Conservation (phyloP, 2,329 filamentous ascomycete genomes). For the Volutella citrinella region DNA sequence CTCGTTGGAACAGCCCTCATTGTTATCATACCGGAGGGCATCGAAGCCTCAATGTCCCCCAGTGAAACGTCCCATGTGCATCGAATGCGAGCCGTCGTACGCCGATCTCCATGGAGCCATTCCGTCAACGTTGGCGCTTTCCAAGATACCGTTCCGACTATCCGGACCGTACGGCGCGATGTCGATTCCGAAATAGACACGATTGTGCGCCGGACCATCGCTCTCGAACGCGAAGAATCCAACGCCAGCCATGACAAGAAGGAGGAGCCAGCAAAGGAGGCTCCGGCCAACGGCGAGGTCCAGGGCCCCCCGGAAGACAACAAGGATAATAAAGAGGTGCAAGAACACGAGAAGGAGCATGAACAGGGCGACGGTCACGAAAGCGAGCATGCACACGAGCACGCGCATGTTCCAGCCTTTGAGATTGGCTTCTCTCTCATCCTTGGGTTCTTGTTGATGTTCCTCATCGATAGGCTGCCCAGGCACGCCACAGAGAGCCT, state of each 20-base stretch:
- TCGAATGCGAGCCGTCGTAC: conserved; percentile 30
- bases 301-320: conserved; percentile 3
- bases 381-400: conserved; percentile 34
- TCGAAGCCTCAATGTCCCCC: conserved; percentile 78
- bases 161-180: conserved; percentile 11
- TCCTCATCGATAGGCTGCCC: conserved; percentile 84
- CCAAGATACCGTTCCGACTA: conserved; percentile 17
- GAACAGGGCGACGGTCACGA: conserved; percentile 25
- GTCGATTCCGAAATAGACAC: conserved; percentile 10
- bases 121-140: conserved; percentile 23
- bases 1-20: conserved; percentile 93
- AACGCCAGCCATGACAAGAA: neutral
- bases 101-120: conserved; percentile 30
- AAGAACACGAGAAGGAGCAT: conserved; percentile 33
- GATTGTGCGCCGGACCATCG: conserved; percentile 15
- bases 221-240: conserved; percentile 11
- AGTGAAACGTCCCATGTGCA: conserved; percentile 38
- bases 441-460: conserved; percentile 93
- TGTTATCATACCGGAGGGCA: conserved; percentile 95
- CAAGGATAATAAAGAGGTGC: conserved; percentile 17
- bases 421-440: conserved; percentile 87
- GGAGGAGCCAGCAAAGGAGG: conserved; percentile 9
- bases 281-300: conserved; percentile 3
- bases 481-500: conserved; percentile 66
- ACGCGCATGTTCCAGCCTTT: conserved; percentile 55